Evolutionary conservation across 768 basidiomycete species (phyloP), one percentile per base, ranked within the genome.

Genomic region (Mycena belliarum): DNA sequence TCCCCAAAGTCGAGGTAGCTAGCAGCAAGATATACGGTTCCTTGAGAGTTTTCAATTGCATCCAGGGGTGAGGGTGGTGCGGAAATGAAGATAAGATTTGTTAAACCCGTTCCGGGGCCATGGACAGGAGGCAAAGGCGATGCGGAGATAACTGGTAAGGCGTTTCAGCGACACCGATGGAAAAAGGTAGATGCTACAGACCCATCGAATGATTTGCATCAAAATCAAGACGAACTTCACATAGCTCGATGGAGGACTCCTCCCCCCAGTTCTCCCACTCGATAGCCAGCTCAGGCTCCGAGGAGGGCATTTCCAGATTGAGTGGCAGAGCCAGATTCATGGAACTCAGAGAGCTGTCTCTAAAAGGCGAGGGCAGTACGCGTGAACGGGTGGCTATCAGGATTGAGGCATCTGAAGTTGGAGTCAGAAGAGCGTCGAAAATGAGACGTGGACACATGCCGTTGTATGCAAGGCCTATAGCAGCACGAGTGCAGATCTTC

Each of bases 331-430:
- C 70, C 4, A 85, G 70, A 60, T 81, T 78, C 68, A 84, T 75
- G 20, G 79, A 68, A 50, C 73, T 71, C 75, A 74, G 6, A 69
- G 68, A 33, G 70, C 53, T 15, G 65, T 60, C 46, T 63, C 47
- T 6, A 62, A 43, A 4, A 69, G 60, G 14, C 52, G 64, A 45
- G 59, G 86, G 87, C 46, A 79, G 72, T 38, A 79, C 70, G 59
- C 76, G 76, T 18, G 86, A 83, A 50, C 85, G 81, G 64, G 82
- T 87, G 12, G 89, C 89, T 24, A 91, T 71, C 38, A 89, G 48
- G 29, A 90, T 73, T 10, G 84, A 76, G 11, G 74, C 66, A 43
- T 89, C 88, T 87, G 63, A 35, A 29, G 40, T 4, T 59, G 14
- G n/a, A 33, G 41, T 28, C 54, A 42, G 35, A n/a, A n/a, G 21